These are phyloP conservation scores for Gynostemma pentaphyllum DNA, from an alignment of 306 rosid species.

Conservation along the genomic window DNA sequence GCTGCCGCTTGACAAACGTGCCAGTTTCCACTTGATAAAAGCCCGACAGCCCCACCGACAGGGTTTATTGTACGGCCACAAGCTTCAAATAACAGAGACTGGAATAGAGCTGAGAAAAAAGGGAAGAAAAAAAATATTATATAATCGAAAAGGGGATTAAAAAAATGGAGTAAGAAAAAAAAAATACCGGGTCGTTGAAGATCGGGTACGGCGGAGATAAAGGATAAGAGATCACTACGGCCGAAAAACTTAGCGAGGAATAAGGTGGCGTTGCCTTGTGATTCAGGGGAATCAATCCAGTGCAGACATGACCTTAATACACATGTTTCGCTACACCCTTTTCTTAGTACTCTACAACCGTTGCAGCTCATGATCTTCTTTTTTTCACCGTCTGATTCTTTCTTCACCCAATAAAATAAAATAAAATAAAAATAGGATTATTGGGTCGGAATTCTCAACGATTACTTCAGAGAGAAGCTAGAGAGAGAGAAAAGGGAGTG, in stretches of 20 bases:
- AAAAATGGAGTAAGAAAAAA: background rate
- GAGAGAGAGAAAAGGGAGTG: background rate
- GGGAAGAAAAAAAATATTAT: background rate
- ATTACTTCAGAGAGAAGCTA: background rate
- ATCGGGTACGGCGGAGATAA: conserved; percentile 52
- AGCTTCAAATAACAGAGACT: conserved; percentile 61
- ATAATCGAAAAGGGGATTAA: background rate
- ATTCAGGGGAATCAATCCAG: conserved; percentile 47
- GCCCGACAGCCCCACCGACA: conserved; percentile 61
- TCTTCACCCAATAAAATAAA: background rate
- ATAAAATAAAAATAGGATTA: background rate
- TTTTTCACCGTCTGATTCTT: background rate
- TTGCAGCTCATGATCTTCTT: conserved; percentile 92
- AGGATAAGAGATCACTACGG: conserved; percentile 54
- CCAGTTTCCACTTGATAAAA: conserved; percentile 53
- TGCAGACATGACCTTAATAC: conserved; percentile 38
- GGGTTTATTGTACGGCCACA: conserved; percentile 74
- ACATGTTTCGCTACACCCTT: conserved; percentile 54
- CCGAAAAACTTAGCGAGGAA: conserved; percentile 71
- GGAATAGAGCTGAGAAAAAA: conserved; percentile 38
- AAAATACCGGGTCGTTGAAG: conserved; percentile 18
- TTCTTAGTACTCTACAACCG: conserved; percentile 63
- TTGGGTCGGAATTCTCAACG: background rate
- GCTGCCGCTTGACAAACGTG: conserved; percentile 49
- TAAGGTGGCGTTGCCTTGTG: conserved; percentile 58